phyloP scores from a whole-genome alignment of 306 rosid genomes.

The Trichosanthes cucumerina region DNA sequence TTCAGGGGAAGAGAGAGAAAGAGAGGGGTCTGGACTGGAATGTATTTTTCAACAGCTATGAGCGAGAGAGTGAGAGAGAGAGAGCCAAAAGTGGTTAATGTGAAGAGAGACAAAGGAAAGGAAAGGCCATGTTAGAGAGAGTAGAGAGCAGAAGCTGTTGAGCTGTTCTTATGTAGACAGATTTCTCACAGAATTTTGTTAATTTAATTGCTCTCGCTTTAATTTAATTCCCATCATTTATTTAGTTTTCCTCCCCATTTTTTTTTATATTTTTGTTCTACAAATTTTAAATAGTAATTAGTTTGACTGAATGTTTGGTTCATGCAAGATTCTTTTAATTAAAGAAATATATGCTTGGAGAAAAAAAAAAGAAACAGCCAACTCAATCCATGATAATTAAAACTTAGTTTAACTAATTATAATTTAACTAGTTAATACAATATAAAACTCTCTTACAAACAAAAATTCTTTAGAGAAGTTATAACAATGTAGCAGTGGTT shows the following conservation, averaged over 20 bases:
- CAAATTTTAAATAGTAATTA: background rate
- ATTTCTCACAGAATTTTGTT: background rate
- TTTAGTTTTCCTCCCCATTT: background rate
- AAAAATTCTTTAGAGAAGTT: too few species aligned
- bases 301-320: background rate
- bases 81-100: constrained; percentile 24
- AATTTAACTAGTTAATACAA: background rate
- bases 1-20: constrained; percentile 3
- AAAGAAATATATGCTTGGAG: background rate
- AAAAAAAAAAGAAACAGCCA: background rate
- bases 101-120: constrained; percentile 24
- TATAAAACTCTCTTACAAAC: too few species aligned
- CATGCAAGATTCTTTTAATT: background rate
- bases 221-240: background rate
- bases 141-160: constrained; percentile 19
- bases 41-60: constrained; percentile 8
- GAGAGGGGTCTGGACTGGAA: constrained; percentile 5
- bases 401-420: background rate
- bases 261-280: background rate
- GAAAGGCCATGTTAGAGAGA: constrained; percentile 29
- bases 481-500: too few species aligned
- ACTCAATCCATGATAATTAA: background rate
- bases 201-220: background rate
- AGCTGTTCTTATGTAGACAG: constrained; percentile 43
- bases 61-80: constrained; percentile 33